These are phyloP conservation scores for Xylaria sp. DNA, from an alignment of 2,329 filamentous ascomycete genomes.

Conservation along the genomic window DNA sequence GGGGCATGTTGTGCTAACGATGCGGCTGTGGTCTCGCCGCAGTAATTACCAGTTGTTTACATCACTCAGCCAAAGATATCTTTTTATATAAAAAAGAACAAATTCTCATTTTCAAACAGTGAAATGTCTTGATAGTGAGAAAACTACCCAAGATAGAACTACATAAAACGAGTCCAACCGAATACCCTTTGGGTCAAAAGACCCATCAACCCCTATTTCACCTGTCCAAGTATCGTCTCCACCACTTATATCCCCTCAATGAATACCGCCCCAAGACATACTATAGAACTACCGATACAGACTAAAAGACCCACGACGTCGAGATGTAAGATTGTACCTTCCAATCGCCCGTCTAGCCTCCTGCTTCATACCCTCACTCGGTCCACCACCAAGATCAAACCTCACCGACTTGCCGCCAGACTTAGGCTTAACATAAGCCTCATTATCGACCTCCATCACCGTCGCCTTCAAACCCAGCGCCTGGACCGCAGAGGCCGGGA, in stretches of 20 bases:
- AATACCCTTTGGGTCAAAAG: too few species aligned
- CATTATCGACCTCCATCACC: background rate
- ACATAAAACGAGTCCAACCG: too few species aligned
- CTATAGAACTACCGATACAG: background rate
- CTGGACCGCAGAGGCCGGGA: background rate
- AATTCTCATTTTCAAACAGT: too few species aligned
- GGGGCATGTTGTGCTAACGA: background rate
- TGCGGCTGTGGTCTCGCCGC: background rate
- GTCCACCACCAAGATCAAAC: conserved; percentile 7
- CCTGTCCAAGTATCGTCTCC: too few species aligned
- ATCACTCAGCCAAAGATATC: too few species aligned
- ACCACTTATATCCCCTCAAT: too few species aligned
- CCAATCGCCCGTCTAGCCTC: conserved; percentile 14
- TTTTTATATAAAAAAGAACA: too few species aligned
- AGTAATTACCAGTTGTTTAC: background rate
- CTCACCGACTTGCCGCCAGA: conserved; percentile 13
- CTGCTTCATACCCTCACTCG: conserved; percentile 12
- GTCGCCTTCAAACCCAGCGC: background rate
- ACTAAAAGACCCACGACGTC: conserved; percentile 6
- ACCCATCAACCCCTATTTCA: too few species aligned
- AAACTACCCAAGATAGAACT: too few species aligned
- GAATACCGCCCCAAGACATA: background rate
- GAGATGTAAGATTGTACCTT: conserved; percentile 5
- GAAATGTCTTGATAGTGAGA: too few species aligned
- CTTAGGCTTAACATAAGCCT: background rate